Conservation (phyloP, 176 grass and related monocot species). For the Oryza australiensis region DNA sequence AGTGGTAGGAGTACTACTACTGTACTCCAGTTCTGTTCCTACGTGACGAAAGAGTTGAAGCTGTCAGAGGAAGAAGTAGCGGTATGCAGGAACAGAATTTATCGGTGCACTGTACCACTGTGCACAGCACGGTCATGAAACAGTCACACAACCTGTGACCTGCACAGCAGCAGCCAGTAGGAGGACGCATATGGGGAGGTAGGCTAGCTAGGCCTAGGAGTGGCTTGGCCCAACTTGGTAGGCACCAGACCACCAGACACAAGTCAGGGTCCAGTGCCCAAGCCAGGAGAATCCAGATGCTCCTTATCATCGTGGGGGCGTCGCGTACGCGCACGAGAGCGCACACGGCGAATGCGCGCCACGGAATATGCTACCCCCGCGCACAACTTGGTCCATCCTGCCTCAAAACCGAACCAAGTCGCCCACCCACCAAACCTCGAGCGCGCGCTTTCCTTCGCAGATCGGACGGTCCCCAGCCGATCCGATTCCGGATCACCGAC, state of each 20-base stretch:
- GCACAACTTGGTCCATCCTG: no score
- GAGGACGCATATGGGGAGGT: no score
- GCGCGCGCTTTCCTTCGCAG: no score
- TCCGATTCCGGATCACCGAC: no score
- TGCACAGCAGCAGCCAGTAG: neutral
- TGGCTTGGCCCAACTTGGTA: neutral
- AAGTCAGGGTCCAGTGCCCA: neutral
- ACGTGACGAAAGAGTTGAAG: neutral
- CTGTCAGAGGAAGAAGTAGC: neutral
- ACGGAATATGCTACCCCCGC: neutral
- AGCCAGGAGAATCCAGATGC: neutral
- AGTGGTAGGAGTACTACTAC: no score
- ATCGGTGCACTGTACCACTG: neutral
- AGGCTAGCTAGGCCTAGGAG: no score
- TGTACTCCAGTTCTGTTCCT: no score
- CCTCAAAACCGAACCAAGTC: no score
- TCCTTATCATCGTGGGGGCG: neutral
- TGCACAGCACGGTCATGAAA: neutral
- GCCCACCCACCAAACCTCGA: neutral
- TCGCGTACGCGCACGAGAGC: no score
- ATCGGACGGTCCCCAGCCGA: neutral
- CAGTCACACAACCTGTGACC: neutral
- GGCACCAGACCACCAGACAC: neutral
- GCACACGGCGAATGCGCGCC: neutral
- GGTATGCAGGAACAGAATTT: neutral